phyloP scores from a whole-genome alignment of 768 basidiomycete genomes.

The Lactifluus pinguis region DNA sequence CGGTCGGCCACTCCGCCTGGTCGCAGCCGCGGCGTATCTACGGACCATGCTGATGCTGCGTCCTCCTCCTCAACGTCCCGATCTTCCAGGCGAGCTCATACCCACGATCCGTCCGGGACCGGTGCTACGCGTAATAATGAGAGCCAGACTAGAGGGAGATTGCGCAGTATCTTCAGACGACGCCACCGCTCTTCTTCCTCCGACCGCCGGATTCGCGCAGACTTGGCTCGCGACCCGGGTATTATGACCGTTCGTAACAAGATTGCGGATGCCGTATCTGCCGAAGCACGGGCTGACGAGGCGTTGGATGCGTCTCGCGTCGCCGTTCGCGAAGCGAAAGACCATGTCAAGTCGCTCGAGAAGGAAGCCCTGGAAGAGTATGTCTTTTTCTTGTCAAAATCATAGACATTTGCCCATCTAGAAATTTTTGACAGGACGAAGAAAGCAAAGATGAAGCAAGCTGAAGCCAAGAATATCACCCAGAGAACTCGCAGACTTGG shows the following conservation, averaged over 20 bases:
- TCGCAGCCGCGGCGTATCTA: background rate
- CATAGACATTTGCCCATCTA: background rate
- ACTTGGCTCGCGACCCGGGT: slow-evolving; percentile 32
- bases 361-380: slow-evolving; percentile 4
- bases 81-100: background rate
- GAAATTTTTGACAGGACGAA: background rate
- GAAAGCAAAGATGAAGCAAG: slow-evolving; percentile 8
- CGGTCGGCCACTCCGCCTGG: background rate
- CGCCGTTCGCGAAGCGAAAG: slow-evolving; percentile 6
- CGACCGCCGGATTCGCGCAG: background rate
- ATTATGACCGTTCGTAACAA: slow-evolving; percentile 36
- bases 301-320: background rate
- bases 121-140: background rate
- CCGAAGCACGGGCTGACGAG: background rate
- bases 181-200: slow-evolving; percentile 23
- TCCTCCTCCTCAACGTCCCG: background rate
- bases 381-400: background rate
- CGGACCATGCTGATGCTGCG: background rate
- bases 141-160: background rate
- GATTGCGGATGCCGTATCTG: slow-evolving; percentile 1
- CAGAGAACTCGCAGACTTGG: slow-evolving; percentile 7
- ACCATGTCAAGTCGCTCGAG: slow-evolving; percentile 3
- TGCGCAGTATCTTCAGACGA: slow-evolving; percentile 22
- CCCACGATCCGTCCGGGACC: background rate
- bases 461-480: slow-evolving; percentile 4